phyloP scores from a whole-genome alignment of 176 grass and related monocot species.

The Hsuehochloa calcarea region DNA sequence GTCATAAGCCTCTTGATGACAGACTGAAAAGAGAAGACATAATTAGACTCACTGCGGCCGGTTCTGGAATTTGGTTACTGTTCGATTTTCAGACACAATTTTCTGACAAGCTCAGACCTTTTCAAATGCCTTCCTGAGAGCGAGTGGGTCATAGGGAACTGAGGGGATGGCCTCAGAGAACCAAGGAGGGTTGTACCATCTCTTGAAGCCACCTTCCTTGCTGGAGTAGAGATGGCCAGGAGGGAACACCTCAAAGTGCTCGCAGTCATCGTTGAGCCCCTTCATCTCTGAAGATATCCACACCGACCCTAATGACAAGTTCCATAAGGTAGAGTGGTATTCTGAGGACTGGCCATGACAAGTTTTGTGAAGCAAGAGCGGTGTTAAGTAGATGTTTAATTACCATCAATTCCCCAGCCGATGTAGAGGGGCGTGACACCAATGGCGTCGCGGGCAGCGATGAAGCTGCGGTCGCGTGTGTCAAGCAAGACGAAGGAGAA shows the following conservation, averaged over 20 bases:
- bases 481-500: slow-evolving; percentile 83
- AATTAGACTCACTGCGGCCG: background rate
- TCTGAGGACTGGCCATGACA: background rate
- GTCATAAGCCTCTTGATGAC: slow-evolving; percentile 90
- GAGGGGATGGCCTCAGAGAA: slow-evolving; percentile 53
- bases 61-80: background rate
- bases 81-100: background rate
- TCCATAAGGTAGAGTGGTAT: background rate
- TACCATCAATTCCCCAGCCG: slow-evolving; percentile 82
- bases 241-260: slow-evolving; percentile 85
- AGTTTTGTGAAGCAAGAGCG: background rate
- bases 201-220: slow-evolving; percentile 43
- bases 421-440: slow-evolving; percentile 84
- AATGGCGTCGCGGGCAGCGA: slow-evolving; percentile 80
- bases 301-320: slow-evolving; percentile 50
- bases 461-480: slow-evolving; percentile 45
- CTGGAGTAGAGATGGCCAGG: slow-evolving; percentile 77
- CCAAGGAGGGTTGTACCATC: slow-evolving; percentile 89
- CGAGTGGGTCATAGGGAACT: slow-evolving; percentile 47
- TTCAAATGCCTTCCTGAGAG: slow-evolving; percentile 68
- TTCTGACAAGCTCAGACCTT: slow-evolving; percentile 29
- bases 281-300: slow-evolving; percentile 97
- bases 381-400: background rate
- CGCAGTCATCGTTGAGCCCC: slow-evolving; percentile 71
- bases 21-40: slow-evolving; percentile 36